Conservation (phyloP, 2,329 filamentous ascomycete species). For the Bisporella sp. region DNA sequence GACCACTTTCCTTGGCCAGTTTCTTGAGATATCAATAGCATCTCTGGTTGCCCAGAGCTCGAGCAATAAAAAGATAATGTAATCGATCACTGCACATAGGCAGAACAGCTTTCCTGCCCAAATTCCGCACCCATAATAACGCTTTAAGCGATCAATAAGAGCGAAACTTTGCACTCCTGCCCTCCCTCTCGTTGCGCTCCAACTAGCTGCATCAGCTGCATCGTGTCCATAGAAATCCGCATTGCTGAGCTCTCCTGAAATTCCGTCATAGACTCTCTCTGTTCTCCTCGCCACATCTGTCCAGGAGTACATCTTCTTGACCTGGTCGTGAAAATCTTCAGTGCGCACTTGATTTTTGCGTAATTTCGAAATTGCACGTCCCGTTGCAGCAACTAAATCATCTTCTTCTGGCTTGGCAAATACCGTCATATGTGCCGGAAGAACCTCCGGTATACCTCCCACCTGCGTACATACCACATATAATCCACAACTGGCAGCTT, state of each 20-base stretch:
- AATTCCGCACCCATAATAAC: slow-evolving; percentile 96
- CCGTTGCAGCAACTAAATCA: slow-evolving; percentile 83
- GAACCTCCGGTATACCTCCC: slow-evolving; percentile 91
- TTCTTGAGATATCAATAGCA: slow-evolving; percentile 79
- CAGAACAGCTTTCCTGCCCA: slow-evolving; percentile 99
- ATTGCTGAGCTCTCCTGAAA: slow-evolving; percentile 77
- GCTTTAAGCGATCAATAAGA: slow-evolving; percentile 87
- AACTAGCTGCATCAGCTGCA: slow-evolving; percentile 50
- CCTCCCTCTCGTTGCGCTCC: slow-evolving; percentile 64
- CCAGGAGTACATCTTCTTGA: slow-evolving; percentile 99
- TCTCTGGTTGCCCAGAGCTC: slow-evolving; percentile 82
- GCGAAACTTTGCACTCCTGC: slow-evolving; percentile 76
- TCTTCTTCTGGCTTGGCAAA: slow-evolving; percentile 97
- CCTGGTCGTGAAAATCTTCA: slow-evolving; percentile 92
- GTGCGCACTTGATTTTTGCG: slow-evolving; percentile 83
- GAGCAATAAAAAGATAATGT: slow-evolving; percentile 79
- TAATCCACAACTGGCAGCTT: slow-evolving; percentile 89
- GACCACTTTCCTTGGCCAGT: slow-evolving; percentile 80
- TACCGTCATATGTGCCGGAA: slow-evolving; percentile 93
- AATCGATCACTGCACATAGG: slow-evolving; percentile 89
- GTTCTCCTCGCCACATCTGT: slow-evolving; percentile 90
- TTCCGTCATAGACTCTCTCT: slow-evolving; percentile 90
- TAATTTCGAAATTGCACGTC: slow-evolving; percentile 79
- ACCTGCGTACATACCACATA: slow-evolving; percentile 97
- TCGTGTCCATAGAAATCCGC: slow-evolving; percentile 85